Percentiles rank a stretch among this genome's conserved stretches.
Conservation (phyloP, 1,284 basidiomycete species). For the Puccinia polysora region DNA sequence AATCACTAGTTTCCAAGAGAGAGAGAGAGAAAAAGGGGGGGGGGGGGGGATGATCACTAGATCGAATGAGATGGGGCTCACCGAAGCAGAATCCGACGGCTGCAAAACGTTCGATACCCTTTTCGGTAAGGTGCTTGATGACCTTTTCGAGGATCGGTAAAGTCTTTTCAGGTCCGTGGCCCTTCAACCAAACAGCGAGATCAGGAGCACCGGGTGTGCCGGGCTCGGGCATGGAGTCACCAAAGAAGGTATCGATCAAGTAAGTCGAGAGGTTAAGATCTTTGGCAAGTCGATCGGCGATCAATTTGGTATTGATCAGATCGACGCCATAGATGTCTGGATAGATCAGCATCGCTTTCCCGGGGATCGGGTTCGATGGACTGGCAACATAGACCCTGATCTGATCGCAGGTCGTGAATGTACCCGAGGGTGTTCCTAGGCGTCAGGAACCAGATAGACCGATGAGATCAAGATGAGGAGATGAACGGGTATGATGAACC, state of each 20-base stretch:
- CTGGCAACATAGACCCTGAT: constrained; percentile 29
- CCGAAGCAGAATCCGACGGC: constrained; percentile 40
- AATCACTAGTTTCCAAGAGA: not conserved
- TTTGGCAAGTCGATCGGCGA: constrained; percentile 24
- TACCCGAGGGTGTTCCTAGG: constrained; percentile 21
- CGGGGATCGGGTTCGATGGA: constrained; percentile 16
- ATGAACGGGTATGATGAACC: no score
- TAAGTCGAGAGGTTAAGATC: constrained; percentile 29
- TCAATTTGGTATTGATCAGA: constrained; percentile 20
- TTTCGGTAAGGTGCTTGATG: constrained; percentile 18
- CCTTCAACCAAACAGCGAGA: constrained; percentile 12
- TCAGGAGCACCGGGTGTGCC: not conserved
- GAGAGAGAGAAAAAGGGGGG: not conserved
- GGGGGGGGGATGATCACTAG: not conserved
- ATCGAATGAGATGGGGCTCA: not conserved
- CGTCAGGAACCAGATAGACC: not conserved
- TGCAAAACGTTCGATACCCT: constrained; percentile 14
- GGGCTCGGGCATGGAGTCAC: constrained; percentile 9
- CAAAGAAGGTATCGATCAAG: constrained; percentile 27
- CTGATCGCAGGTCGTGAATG: not conserved
- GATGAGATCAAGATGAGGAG: not conserved
- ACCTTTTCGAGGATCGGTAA: constrained; percentile 21
- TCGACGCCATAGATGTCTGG: constrained; percentile 33
- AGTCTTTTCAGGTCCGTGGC: constrained; percentile 9
- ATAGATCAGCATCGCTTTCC: constrained; percentile 33